Base-by-base conservation (phyloP, 495 filamentous ascomycete genomes). In the Daldinia childiae region DNA sequence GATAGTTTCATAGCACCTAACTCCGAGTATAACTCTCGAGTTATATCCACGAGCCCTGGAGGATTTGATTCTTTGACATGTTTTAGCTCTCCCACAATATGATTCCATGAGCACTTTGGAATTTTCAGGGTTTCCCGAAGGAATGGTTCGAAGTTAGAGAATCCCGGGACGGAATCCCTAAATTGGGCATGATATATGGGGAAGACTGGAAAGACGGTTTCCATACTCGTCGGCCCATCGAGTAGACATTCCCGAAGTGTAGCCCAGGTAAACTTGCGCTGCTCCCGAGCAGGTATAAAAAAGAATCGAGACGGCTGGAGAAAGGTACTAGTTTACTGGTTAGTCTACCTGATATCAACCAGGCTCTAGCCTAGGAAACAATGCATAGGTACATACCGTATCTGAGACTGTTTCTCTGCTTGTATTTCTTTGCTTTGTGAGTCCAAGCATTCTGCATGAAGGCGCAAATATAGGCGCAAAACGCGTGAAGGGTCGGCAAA, bases 81-180 rank as follows among this genome's bases (percentile, higher is more conserved):
- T 17, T 64, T 48, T n/a, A 80, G 62, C 58, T 79, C 78, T 0
- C 36, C 48, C 14, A 76, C 38, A 41, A 74, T 66, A 38, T 73
- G 55, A 27, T 50, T 11, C 54, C 65, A 55, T n/a, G 56, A 27
- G 9, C 68, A 76, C 26, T 69, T 61, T 14, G 56, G n/a, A 45
- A 79, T 61, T 6, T 19, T 50, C 7, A 79, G 50, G 30, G 65
- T 73, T 14, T 36, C 29, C 19, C 50, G 32, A 19, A 80, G 76
- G 59, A 81, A 74, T 15, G 43, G 12, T 3, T 29, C 50, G 56
- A 73, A 30, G 57, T 15, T 17, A 6, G 64, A 11, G 21, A 36
- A 36, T 15, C 67, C 64, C 21, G 52, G 6, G 6, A 30, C 27
- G 11, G 41, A 24, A n/a, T 3, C 48, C 11, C 15, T 6, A 2